Evolutionary conservation across 495 filamentous ascomycete species (phyloP).

Genomic region (Annulohypoxylon maeteangense): DNA sequence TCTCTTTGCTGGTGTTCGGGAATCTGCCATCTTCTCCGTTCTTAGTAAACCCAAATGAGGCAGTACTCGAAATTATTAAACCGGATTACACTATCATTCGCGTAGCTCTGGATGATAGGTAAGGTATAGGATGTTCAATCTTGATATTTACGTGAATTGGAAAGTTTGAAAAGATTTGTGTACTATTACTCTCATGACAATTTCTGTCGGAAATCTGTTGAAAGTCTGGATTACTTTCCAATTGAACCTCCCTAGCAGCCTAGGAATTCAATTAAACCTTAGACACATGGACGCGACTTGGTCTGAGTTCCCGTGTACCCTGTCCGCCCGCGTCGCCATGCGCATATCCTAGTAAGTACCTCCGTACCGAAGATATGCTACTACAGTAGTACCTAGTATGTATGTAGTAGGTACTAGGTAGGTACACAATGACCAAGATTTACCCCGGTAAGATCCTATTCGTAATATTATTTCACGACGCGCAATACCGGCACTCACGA

Average conservation of each 20-base stretch:
- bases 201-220: background rate
- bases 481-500: too few relatives aligned
- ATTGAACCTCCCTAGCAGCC: too few relatives aligned
- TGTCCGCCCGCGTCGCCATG: slow-evolving; percentile 8
- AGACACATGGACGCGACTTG: slow-evolving; percentile 35
- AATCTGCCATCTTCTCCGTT: slow-evolving; percentile 43
- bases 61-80: background rate
- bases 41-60: background rate
- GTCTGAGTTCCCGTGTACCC: slow-evolving; percentile 20
- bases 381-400: background rate
- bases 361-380: too few relatives aligned
- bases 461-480: too few relatives aligned
- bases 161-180: background rate
- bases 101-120: background rate
- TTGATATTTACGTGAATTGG: background rate
- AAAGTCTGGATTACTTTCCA: background rate
- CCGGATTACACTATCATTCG: background rate
- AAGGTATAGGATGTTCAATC: background rate
- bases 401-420: too few relatives aligned
- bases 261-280: slow-evolving; percentile 42
- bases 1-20: slow-evolving; percentile 55
- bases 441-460: too few relatives aligned
- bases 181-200: too few relatives aligned
- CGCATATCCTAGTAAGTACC: too few relatives aligned
- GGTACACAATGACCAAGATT: too few relatives aligned